Conservation (phyloP, 495 filamentous ascomycete species). For the Penicillium coffeae region DNA sequence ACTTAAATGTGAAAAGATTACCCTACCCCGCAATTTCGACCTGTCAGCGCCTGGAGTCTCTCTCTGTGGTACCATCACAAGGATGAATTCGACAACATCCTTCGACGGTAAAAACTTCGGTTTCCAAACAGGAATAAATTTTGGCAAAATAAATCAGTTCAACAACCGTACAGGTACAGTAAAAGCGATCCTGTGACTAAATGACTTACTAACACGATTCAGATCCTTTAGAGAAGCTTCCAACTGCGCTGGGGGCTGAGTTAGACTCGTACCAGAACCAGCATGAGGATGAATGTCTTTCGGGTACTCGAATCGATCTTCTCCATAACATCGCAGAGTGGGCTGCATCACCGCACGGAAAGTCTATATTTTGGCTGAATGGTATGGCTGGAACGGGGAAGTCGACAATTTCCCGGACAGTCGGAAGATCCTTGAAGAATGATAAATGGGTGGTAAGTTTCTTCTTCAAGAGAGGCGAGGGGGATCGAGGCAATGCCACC, state of each 20-base stretch:
- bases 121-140: too few relatives aligned
- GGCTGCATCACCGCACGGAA: slow-evolving; percentile 4
- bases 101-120: too few relatives aligned
- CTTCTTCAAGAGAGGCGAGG: slow-evolving; percentile 22
- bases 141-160: too few relatives aligned
- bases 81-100: too few relatives aligned
- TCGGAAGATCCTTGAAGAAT: neutral
- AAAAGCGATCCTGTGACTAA: too few relatives aligned
- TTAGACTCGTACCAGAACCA: slow-evolving; percentile 17
- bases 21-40: too few relatives aligned
- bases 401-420: slow-evolving; percentile 23
- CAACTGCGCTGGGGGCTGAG: slow-evolving; percentile 3
- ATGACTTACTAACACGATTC: too few relatives aligned
- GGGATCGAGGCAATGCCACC: slow-evolving; percentile 33
- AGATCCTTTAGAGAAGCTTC: neutral
- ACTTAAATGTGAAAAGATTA: too few relatives aligned
- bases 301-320: slow-evolving; percentile 22
- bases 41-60: too few relatives aligned
- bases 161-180: too few relatives aligned
- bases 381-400: slow-evolving; percentile 10
- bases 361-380: slow-evolving; percentile 1
- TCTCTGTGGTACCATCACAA: too few relatives aligned
- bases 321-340: slow-evolving; percentile 21
- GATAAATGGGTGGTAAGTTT: neutral
- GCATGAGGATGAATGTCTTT: slow-evolving; percentile 19